A percentile compares a stretch with the other conserved stretches of the same genome.
phyloP scores from a whole-genome alignment of 2,329 filamentous ascomycete genomes.

The Ophiosphaerella narmari region DNA sequence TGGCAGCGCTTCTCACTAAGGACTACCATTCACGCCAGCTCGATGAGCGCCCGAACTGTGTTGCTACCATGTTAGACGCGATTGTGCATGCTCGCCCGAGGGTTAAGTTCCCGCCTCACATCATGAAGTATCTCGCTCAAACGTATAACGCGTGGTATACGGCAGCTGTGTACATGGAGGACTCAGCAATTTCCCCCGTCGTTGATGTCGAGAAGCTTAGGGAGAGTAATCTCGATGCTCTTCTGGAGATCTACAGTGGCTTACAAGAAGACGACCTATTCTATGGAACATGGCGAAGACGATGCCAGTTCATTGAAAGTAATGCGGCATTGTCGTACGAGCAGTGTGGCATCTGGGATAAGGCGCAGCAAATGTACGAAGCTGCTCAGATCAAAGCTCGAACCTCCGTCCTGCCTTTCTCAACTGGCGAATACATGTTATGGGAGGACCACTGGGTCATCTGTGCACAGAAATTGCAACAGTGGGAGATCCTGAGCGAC shows the following conservation, averaged over 20 bases:
- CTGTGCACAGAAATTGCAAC: constrained; percentile 96
- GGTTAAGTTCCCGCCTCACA: constrained; percentile 92
- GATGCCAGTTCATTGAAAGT: constrained; percentile 95
- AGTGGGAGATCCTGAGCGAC: constrained; percentile 97
- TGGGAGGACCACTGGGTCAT: constrained; percentile 99
- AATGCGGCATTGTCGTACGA: constrained; percentile 97
- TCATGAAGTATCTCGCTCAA: constrained; percentile 91
- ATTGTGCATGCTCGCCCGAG: constrained; percentile 82
- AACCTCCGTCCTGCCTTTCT: constrained; percentile 94
- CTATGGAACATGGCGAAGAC: constrained; percentile 93
- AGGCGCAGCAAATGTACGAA: constrained; percentile 96
- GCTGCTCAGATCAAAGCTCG: constrained; percentile 95
- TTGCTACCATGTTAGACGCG: constrained; percentile 88
- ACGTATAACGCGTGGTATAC: constrained; percentile 98
- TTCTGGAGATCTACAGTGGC: constrained; percentile 90
- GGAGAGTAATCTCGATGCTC: constrained; percentile 92
- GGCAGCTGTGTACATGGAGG: constrained; percentile 87
- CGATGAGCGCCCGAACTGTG: constrained; percentile 92
- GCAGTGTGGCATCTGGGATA: constrained; percentile 99
- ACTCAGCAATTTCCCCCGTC: constrained; percentile 80
- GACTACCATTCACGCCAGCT: constrained; percentile 95
- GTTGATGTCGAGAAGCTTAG: constrained; percentile 82
- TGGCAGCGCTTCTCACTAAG: constrained; percentile 89
- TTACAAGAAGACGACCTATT: constrained; percentile 96
- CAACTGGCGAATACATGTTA: constrained; percentile 95